phyloP scores from a whole-genome alignment of 345 rosid species.

The Citrus inodora region DNA sequence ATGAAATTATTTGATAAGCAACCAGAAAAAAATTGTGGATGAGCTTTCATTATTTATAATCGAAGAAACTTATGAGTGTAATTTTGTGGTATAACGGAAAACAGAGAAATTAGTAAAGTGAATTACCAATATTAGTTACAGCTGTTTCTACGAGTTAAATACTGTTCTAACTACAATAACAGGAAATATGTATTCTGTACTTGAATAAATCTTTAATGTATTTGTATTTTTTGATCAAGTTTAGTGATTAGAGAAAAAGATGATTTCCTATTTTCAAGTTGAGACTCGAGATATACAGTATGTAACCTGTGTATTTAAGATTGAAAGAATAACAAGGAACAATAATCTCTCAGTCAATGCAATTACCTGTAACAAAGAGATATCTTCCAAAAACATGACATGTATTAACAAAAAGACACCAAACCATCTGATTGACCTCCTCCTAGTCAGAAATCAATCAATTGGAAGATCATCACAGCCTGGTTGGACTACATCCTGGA shows the following conservation, averaged over 20 bases:
- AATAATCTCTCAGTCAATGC: conserved; percentile 10
- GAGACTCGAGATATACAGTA: not conserved
- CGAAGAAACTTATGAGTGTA: conserved; percentile 4
- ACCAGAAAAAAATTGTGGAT: not conserved
- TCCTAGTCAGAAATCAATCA: conserved; percentile 8
- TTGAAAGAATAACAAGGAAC: not conserved
- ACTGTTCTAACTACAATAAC: conserved; percentile 3
- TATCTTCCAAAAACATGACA: conserved; percentile 14
- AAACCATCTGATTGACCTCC: conserved; percentile 10
- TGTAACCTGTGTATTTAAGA: not conserved
- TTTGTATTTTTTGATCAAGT: not conserved
- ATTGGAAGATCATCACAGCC: conserved; percentile 12
- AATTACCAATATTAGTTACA: conserved; percentile 3
- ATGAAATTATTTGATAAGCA: not conserved
- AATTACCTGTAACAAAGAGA: conserved; percentile 23
- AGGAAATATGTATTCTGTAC: not conserved
- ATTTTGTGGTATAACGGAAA: not conserved
- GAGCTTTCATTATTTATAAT: conserved; percentile 2
- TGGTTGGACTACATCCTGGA: conserved; percentile 16
- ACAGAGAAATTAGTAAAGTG: not conserved
- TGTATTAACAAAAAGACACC: conserved; percentile 24
- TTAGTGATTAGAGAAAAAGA: not conserved
- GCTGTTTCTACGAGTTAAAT: not conserved
- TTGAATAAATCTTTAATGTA: conserved; percentile 1
- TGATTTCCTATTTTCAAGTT: not conserved